Evolutionary conservation across 257 asterid genomes (phyloP).

Genomic region (Solanum pennellii): DNA sequence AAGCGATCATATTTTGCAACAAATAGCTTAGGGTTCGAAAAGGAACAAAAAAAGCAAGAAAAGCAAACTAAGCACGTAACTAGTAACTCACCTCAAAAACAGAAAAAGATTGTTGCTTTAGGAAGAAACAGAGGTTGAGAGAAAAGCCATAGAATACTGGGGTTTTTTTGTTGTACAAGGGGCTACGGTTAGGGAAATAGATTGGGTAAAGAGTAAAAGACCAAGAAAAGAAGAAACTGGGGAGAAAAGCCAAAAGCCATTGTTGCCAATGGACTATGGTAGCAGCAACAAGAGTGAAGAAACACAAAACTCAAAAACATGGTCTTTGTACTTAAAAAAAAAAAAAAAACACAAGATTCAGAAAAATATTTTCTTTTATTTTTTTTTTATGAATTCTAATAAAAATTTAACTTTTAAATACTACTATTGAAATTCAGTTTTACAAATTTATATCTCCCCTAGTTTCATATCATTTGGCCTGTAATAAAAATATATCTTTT

Average conservation of each 20-base stretch:
- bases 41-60: neutral
- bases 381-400: neutral
- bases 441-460: neutral
- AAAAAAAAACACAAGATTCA: neutral
- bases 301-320: neutral
- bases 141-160: neutral
- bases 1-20: slow-evolving; percentile 4
- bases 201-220: neutral
- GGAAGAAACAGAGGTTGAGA: neutral
- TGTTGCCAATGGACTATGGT: neutral
- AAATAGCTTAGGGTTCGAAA: neutral
- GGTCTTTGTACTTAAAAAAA: neutral
- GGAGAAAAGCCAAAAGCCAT: slow-evolving; percentile 6
- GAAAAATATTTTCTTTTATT: neutral
- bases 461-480: neutral
- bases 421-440: neutral
- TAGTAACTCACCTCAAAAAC: neutral
- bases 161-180: neutral
- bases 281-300: neutral
- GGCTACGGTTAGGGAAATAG: neutral
- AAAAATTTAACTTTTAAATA: neutral
- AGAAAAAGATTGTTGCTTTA: neutral
- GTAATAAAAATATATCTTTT: too few relatives aligned
- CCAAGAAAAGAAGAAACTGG: neutral
- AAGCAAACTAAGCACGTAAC: neutral